phyloP scores from a whole-genome alignment of 345 rosid species.

The Microcos paniculata region DNA sequence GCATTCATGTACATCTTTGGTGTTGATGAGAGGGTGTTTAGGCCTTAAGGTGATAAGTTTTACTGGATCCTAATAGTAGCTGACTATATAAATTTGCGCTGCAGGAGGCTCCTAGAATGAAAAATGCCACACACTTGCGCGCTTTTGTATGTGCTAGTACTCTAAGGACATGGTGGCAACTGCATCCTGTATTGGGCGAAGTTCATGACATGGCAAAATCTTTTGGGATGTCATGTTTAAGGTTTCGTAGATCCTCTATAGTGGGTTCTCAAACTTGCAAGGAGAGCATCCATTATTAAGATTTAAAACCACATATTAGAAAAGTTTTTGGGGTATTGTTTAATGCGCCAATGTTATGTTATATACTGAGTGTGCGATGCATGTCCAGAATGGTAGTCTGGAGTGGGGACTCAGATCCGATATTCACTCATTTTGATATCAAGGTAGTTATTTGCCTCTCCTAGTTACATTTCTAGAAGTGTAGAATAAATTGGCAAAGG shows the following conservation, averaged over 20 bases:
- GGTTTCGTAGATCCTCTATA: neutral
- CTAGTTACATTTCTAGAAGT: too few species aligned
- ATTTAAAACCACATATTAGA: conserved; percentile 12
- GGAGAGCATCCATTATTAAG: too few species aligned
- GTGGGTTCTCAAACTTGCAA: neutral
- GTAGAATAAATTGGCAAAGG: neutral
- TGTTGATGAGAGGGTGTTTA: neutral
- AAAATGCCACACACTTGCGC: neutral
- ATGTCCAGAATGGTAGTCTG: conserved; percentile 3
- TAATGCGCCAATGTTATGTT: neutral
- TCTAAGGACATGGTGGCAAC: neutral
- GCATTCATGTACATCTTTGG: neutral
- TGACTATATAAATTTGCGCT: neutral
- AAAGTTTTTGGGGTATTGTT: neutral
- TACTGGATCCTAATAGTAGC: neutral
- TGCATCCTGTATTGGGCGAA: neutral
- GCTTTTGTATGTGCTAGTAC: neutral
- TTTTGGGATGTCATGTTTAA: neutral
- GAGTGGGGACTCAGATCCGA: neutral
- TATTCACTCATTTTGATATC: neutral
- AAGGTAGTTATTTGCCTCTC: neutral
- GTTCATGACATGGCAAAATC: neutral
- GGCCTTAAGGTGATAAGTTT: neutral
- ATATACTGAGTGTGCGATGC: neutral
- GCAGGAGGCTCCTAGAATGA: neutral